Base-by-base conservation (phyloP, 1,139 yeast species). In the Geotrichum siamense region DNA sequence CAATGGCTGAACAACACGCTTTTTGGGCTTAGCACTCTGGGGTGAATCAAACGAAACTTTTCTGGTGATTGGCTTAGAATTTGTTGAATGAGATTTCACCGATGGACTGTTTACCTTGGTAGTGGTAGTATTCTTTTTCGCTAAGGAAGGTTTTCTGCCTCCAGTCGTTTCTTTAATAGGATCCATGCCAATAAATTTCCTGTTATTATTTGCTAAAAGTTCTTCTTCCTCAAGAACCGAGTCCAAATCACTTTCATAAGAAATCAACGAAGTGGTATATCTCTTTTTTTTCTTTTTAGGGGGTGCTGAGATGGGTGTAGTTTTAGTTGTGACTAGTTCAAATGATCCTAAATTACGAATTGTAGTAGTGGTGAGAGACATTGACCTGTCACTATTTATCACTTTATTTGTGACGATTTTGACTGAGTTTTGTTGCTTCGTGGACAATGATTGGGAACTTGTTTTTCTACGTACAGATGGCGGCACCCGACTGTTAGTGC, bases 301-400 rank as follows among this genome's bases (percentile, higher is more conserved):
- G 36, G 48, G 35, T 33, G 43, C 35, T 13, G 39, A 32, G n/a
- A 58, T 42, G 12, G 55, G 56, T 3, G 60, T 55, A 10, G 65
- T 60, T 44, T 60, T 60, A 5, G 64, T 61, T 29, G 60, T 58
- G 25, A 61, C 57, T 20, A 64, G 52, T 49, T 64, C 64, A 47
- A 63, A 64, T 6, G 66, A 57, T 40, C 69, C 69, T 46, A 62
- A 48, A 28, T 60, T 61, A 26, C 64, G 58, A 35, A 64, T 57
- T 1, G 68, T 64, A 2, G 67, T 63, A 12, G 66, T 63, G 8
- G 69, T 64, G 26, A 64, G 50, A n/a, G 67, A 62, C 57, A 63
- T 53, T 5, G 68, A 59, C 22, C 68, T 51, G 25, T 64, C 67
- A 2, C 53, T 50, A 41, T 53, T 46, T 38, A 56, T 54, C 16